Base-by-base conservation (phyloP, 2,329 filamentous ascomycete genomes). In the Cladophialophora exuberans region DNA sequence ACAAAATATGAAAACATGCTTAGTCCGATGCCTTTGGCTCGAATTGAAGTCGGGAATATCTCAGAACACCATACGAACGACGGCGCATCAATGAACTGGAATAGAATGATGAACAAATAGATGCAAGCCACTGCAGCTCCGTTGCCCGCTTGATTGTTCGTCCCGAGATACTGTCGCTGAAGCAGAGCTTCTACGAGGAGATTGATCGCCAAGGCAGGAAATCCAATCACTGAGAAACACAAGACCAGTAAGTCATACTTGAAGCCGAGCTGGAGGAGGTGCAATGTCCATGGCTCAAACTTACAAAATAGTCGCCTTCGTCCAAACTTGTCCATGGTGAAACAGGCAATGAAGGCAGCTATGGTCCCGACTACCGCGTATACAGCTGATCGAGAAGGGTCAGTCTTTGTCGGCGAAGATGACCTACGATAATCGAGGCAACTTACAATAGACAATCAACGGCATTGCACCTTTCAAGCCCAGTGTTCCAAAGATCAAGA, bases 311-410 rank as follows among this genome's bases (percentile, higher is more conserved):
- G 72, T 5, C 64, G 64, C 7, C 74, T 66, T 13, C 73, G 67
- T 6, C 72, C 72, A 23, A 67, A 65, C 1, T 64, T 61, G 47
- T 73, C 71, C 25, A 74, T 64, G 47, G 68, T 72, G 25, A 74
- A 65, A 42, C 54, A 57, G 52, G 83, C 87, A 50, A 88, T 79
- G 10, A 87, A 73, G 0, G 86, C 88, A 0, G 83, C 48, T 15
- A 42, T 45, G 2, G 54, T 81, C 66, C 80, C 81, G 60, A 80
- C 26, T 3, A 58, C 22, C 15, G 52, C 2, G n/a, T 57, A 54
- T 5, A 57, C 17, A 10, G 28, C 54, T 57, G n/a, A 23, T 17
- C 20, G 9, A 2, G 11, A 28, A 20, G 11, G 15, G 28, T 43
- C 6, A 48, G 31, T 7, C 26, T 10, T 20, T 28, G 22, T 31